phyloP scores from a whole-genome alignment of 139 green algal genomes.

The Micractinium conductrix region DNA sequence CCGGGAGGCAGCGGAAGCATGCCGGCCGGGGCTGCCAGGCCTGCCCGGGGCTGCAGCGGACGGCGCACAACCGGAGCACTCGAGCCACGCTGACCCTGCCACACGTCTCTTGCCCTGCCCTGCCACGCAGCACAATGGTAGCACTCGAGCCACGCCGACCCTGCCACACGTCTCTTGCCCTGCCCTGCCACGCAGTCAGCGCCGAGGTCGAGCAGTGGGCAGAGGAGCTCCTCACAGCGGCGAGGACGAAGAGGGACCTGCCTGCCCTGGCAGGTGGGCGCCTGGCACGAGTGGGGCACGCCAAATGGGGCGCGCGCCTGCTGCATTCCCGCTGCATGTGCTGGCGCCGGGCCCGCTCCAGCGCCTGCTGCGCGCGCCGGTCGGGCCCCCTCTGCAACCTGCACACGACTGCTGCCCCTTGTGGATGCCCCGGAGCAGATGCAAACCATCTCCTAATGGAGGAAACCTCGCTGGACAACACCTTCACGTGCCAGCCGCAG shows the following conservation, averaged over 20 bases:
- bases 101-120: too few relatives aligned
- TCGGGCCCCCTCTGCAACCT: background rate
- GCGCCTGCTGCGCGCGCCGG: background rate
- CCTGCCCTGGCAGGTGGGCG: conserved; percentile 15
- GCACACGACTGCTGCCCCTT: too few relatives aligned
- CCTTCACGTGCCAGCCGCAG: conserved; percentile 86
- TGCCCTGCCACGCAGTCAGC: conserved; percentile 7
- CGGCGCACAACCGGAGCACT: too few relatives aligned
- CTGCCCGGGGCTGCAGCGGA: too few relatives aligned
- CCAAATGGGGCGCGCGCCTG: background rate
- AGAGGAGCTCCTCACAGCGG: conserved; percentile 41
- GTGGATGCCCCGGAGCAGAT: conserved; percentile 43
- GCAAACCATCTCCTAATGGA: conserved; percentile 56
- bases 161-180: too few relatives aligned
- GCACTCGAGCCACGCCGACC: too few relatives aligned
- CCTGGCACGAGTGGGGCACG: too few relatives aligned
- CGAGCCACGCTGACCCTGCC: too few relatives aligned
- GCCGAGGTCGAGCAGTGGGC: conserved; percentile 41
- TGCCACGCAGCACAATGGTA: too few relatives aligned
- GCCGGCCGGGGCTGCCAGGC: too few relatives aligned
- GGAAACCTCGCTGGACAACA: conserved; percentile 70
- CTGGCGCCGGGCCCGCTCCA: background rate
- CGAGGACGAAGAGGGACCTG: conserved; percentile 7
- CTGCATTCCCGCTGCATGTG: background rate
- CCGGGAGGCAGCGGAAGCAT: too few relatives aligned